These are phyloP conservation scores for Acacia crassicarpa DNA, from an alignment of 306 rosid species.

Conservation along the genomic window DNA sequence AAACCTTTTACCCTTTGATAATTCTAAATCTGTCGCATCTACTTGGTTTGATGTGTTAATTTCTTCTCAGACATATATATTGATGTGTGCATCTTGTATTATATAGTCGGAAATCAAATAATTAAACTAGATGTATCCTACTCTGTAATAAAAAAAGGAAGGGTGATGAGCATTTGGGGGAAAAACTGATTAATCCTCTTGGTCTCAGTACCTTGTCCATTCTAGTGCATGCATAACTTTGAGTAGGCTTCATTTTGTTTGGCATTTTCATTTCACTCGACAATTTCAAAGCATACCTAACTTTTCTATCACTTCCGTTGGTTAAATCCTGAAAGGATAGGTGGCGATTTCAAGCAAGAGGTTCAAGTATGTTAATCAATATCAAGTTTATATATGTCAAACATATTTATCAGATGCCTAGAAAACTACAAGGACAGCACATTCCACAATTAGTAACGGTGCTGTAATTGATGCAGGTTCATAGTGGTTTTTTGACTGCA, in stretches of 20 bases:
- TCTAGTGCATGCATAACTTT: neutral
- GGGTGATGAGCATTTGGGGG: neutral
- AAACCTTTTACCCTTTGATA: too few species aligned
- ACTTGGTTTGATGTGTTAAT: neutral
- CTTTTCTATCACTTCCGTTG: conserved; percentile 42
- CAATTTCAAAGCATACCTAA: conserved; percentile 28
- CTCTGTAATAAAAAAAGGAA: neutral
- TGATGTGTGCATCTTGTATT: neutral
- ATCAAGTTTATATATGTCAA: conserved; percentile 24
- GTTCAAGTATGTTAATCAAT: conserved; percentile 67
- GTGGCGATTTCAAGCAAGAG: conserved; percentile 98
- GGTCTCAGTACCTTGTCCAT: neutral
- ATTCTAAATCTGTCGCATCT: conserved; percentile 16
- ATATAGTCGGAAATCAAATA: neutral
- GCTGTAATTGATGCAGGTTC: conserved; percentile 70
- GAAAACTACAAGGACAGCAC: conserved; percentile 8
- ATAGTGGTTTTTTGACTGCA: conserved; percentile 92
- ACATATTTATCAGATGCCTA: conserved; percentile 17
- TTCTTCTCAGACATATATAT: conserved; percentile 11
- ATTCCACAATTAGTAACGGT: conserved; percentile 28
- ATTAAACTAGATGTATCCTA: neutral
- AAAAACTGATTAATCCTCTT: neutral
- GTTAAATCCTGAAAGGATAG: conserved; percentile 95
- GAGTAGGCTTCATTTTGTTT: neutral
- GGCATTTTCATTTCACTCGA: neutral